phyloP scores from a whole-genome alignment of 352 stramenopile genomes.

The Halophytophthora polymorphica region DNA sequence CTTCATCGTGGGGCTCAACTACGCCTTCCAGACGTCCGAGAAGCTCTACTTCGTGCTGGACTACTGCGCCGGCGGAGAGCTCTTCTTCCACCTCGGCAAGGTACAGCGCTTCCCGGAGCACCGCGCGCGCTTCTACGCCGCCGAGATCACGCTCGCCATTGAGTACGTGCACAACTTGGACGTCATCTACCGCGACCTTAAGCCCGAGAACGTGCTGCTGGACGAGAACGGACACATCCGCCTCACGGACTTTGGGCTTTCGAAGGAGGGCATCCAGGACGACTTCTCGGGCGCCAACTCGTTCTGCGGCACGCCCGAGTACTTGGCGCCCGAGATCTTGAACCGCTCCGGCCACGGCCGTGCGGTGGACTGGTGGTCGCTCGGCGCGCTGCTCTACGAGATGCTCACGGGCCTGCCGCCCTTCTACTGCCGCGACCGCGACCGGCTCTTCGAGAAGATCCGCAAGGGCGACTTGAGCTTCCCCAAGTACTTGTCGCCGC shows the following conservation, averaged over 20 bases:
- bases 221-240: slow-evolving; percentile 95
- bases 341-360: slow-evolving; percentile 95
- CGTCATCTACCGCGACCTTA: slow-evolving; percentile 97
- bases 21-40: slow-evolving; percentile 95
- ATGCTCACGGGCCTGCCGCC: slow-evolving; percentile 77
- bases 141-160: slow-evolving; percentile 96
- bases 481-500: slow-evolving; percentile 90
- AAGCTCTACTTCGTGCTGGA: slow-evolving; percentile 99
- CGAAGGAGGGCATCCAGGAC: slow-evolving; percentile 84
- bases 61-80: slow-evolving; percentile 96
- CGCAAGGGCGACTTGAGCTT: slow-evolving; percentile 93
- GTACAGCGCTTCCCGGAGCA: slow-evolving; percentile 94
- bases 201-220: slow-evolving; percentile 98
- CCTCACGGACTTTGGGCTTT: slow-evolving; percentile 98
- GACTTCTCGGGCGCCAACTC: slow-evolving; percentile 95
- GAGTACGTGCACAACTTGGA: slow-evolving; percentile 93
- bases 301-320: slow-evolving; percentile 97
- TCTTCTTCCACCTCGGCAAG: slow-evolving; percentile 92
- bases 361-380: slow-evolving; percentile 98
- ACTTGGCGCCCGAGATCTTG: slow-evolving; percentile 99
- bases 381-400: slow-evolving; percentile 87
- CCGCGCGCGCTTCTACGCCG: slow-evolving; percentile 95
- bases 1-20: slow-evolving; percentile 96
- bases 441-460: slow-evolving; percentile 98
- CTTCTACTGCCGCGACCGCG: slow-evolving; percentile 95